Evolutionary conservation across 2,329 filamentous ascomycete genomes (phyloP).

Genomic region (Trichophyton mentagrophytes): DNA sequence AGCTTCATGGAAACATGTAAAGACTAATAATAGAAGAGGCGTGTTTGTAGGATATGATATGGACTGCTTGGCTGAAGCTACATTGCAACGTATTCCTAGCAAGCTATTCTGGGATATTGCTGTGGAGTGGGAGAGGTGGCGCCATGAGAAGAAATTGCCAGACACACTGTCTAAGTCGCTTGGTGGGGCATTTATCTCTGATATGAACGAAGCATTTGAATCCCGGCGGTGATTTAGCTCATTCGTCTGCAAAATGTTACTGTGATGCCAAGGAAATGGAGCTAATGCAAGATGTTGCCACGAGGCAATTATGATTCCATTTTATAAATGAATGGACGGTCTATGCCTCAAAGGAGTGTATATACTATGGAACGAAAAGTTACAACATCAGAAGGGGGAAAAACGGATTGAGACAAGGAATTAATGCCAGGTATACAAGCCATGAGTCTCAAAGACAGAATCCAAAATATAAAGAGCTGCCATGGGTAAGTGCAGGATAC

Average conservation of each 20-base stretch:
- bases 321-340: neutral
- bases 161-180: neutral
- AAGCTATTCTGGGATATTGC: constrained; percentile 25
- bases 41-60: constrained; percentile 10
- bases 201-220: neutral
- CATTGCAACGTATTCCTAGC: constrained; percentile 20
- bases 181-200: neutral
- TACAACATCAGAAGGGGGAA: neutral
- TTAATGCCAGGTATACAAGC: neutral
- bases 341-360: neutral
- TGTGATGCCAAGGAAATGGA: neutral
- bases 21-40: neutral
- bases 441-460: neutral
- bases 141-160: constrained; percentile 15
- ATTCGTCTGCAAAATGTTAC: neutral
- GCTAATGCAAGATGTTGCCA: neutral
- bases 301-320: neutral
- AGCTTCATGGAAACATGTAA: neutral
- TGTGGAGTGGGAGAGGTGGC: constrained; percentile 25
- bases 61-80: constrained; percentile 16
- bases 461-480: neutral
- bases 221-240: neutral
- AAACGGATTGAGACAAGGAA: neutral
- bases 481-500: neutral
- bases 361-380: neutral